Evolutionary conservation across 1,284 basidiomycete species (phyloP), one percentile per base, ranked within the genome.

Genomic region (Salmacisia buchloeana): DNA sequence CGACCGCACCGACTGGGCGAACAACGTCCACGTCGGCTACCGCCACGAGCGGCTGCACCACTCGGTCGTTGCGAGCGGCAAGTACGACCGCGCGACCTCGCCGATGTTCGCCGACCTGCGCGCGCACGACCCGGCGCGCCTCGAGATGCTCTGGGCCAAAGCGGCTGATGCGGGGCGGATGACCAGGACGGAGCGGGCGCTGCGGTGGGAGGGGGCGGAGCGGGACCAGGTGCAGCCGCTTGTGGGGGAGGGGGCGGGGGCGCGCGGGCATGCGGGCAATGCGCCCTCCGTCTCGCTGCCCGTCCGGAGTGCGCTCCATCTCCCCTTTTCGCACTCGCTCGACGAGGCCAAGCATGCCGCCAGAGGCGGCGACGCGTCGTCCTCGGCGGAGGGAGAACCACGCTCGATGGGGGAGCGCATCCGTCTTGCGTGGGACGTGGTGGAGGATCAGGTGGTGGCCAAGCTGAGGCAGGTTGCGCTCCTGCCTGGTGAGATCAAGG

Each of bases 1-100:
- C 34, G 36, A 33, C 39, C 15, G 27, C n/a, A 39, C 38, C 27
- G 29, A 70, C 0, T 74, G 70, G 72, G 60, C 41, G 2, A 66
- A 58, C 39, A 64, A 69, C 66, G 56, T 63, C 1, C 2, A 56
- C 6, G 62, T 27, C 9, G 64, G 70, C 1, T 36, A 43, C 1
- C 69, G 67, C n/a, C 15, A 66, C 45, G 72, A 74, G 41, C 27
- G 59, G 2, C 62, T 74, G 38, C 72, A 74, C 34, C 60, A 71
- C n/a, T 68, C 65, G 12, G 69, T 74, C 2, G 52, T 65, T n/a
- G 57, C 63, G 1, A 67, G 68, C 2, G 72, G 67, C 0, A 31
- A 69, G 3, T 63, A 72, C 18, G 18, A 61, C 21, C 46, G 46
- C 10, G 34, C 57, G 2, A 63, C 60, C 1, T 56, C 64, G 2